A percentile compares a stretch with the other conserved stretches of the same genome.
phyloP scores from a whole-genome alignment of 768 basidiomycete genomes.

The Kwoniella mangroviensis region DNA sequence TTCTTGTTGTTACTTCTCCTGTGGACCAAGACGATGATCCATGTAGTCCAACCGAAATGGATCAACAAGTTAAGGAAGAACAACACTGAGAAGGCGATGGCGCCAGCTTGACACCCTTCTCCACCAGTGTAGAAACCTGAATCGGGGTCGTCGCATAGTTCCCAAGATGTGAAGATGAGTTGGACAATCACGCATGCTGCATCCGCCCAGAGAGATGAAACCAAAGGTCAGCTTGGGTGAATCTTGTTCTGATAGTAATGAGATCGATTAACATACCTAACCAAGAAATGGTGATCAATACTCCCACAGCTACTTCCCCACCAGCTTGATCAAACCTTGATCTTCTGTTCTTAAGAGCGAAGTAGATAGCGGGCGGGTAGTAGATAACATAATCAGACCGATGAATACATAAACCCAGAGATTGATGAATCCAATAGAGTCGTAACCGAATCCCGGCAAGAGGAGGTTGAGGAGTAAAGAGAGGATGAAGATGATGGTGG shows the following conservation, averaged over 20 bases:
- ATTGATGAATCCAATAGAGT: background rate
- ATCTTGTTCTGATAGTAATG: no score
- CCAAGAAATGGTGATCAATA: slow-evolving; percentile 20
- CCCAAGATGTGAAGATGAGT: background rate
- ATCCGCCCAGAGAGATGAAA: background rate
- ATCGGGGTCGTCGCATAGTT: slow-evolving; percentile 12
- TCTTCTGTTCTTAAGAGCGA: slow-evolving; percentile 16
- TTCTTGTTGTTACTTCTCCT: background rate
- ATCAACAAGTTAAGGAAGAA: background rate
- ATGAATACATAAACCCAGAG: background rate
- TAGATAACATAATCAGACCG: slow-evolving; percentile 27
- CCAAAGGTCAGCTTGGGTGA: background rate
- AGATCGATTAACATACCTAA: slow-evolving; percentile 17
- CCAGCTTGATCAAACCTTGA: slow-evolving; percentile 29
- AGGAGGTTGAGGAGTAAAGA: slow-evolving; percentile 1
- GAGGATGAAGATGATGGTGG: slow-evolving; percentile 7
- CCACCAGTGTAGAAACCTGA: slow-evolving; percentile 7
- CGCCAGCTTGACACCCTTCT: background rate
- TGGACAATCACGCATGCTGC: background rate
- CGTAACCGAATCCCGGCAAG: background rate
- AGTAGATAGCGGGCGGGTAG: slow-evolving; percentile 26
- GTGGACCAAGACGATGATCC: slow-evolving; percentile 4
- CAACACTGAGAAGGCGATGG: slow-evolving; percentile 1
- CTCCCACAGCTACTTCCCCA: slow-evolving; percentile 31
- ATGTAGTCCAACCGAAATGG: slow-evolving; percentile 15